These are phyloP conservation scores for Antrodiella citrinella DNA, from an alignment of 768 basidiomycete species.

Conservation along the genomic window DNA sequence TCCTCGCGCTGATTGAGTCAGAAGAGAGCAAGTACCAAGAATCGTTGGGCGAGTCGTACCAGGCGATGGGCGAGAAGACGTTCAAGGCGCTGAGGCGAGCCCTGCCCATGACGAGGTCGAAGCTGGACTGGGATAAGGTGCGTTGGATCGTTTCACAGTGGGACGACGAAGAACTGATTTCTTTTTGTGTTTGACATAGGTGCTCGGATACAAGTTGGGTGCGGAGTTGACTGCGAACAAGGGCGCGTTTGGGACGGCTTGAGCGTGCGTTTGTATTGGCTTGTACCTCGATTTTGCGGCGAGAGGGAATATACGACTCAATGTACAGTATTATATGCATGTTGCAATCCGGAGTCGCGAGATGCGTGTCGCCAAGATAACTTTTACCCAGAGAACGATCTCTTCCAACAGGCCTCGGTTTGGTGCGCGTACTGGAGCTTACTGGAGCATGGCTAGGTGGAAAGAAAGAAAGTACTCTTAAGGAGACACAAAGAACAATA, in stretches of 20 bases:
- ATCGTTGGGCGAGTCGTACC: conserved; percentile 74
- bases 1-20: conserved; percentile 72
- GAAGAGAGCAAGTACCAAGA: conserved; percentile 78
- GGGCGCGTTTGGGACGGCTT: conserved; percentile 35
- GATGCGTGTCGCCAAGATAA: too few species aligned
- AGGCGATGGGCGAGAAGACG: conserved; percentile 86
- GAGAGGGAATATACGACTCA: too few species aligned
- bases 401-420: too few species aligned
- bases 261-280: conserved; percentile 8
- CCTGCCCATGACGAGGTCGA: conserved; percentile 85
- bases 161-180: neutral
- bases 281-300: too few species aligned
- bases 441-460: too few species aligned
- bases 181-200: conserved; percentile 24
- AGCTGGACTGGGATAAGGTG: conserved; percentile 95
- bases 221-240: conserved; percentile 68
- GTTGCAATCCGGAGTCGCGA: too few species aligned
- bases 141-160: conserved; percentile 1
- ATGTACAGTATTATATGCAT: too few species aligned
- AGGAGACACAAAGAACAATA: neutral
- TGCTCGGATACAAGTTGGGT: conserved; percentile 62
- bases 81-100: conserved; percentile 89
- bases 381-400: too few species aligned
- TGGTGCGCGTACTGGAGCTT: too few species aligned
- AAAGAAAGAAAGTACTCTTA: too few species aligned